Base-by-base conservation (phyloP, 2,329 filamentous ascomycete genomes). In the Helotiales sp. region DNA sequence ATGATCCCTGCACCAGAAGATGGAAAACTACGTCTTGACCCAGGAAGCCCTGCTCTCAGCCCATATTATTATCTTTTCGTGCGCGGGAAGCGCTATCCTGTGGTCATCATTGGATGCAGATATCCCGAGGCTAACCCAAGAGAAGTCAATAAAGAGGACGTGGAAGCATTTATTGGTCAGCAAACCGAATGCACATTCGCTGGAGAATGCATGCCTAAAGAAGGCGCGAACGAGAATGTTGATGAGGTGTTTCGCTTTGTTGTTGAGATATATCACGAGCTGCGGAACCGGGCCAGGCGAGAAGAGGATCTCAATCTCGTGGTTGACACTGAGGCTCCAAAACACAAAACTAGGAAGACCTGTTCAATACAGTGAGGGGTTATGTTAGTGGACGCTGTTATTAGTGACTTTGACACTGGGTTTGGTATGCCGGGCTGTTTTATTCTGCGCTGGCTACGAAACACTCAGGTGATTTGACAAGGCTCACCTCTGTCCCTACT, bases 261-360 rank as follows among this genome's bases (percentile, higher is more conserved):
- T 26, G 6, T 60, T 45, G 57, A n/a, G 40, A 24, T 43, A 20
- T 60, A 60, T 47, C 57, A 60, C 26, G 57, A 60, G 32, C 57
- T 60, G 34, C 57, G 37, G 13, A 60, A 60, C 20, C 34, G 28
- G 26, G 57, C 34, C 26, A 45, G 40, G 57, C 57, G 57, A 28
- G 57, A 60, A 60, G 57, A 60, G 26, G 54, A 57, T 57, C 54
- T 57, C 54, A 37, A 37, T 57, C 54, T 57, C 37, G 26, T 37
- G 26, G 30, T 10, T 57, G 24, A 54, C 11, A n/a, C 26, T 30
- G 17, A 30, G 24, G 6, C 50, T 30, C 30, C 11, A 10, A 30
- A 54, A 24, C 28, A 30, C 22, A 57, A 57, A 28, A 57, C 8
- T 8, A 47, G 22, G 40, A 43, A 43, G 40, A 43, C 30, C 7